phyloP scores from a whole-genome alignment of 495 filamentous ascomycete species.

The Neurospora sp. region DNA sequence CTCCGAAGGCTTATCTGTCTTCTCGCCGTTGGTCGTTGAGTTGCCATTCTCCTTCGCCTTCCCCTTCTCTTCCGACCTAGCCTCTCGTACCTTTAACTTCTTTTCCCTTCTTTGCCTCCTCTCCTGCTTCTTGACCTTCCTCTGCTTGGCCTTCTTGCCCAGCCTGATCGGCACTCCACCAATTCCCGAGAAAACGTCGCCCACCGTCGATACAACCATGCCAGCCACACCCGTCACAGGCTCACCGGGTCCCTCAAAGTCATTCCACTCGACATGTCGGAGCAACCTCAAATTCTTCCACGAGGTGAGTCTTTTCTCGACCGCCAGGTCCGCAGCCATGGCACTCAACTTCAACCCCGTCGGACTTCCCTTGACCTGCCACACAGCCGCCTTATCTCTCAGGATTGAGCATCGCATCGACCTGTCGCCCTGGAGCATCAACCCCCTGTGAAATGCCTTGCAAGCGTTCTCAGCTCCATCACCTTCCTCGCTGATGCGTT shows the following conservation, averaged over 20 bases:
- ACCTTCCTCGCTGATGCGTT: conserved; percentile 55
- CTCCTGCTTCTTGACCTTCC: conserved; percentile 32
- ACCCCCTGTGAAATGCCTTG: conserved; percentile 53
- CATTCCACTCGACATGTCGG: conserved; percentile 66
- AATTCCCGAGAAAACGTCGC: conserved; percentile 45
- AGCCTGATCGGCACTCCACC: conserved; percentile 49
- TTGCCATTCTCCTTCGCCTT: background rate
- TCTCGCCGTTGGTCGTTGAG: background rate
- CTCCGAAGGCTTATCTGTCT: background rate
- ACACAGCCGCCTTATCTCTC: conserved; percentile 53
- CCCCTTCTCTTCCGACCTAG: background rate
- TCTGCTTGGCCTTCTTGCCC: conserved; percentile 40
- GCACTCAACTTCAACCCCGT: conserved; percentile 49
- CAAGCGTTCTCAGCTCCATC: conserved; percentile 67
- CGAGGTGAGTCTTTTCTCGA: conserved; percentile 46
- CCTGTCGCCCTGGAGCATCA: conserved; percentile 44
- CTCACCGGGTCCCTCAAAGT: conserved; percentile 69
- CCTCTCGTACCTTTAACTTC: conserved; percentile 21
- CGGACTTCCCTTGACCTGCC: conserved; percentile 44
- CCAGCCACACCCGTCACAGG: conserved; percentile 55
- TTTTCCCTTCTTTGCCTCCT: conserved; percentile 32
- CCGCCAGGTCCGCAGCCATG: conserved; percentile 54
- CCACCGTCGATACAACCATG: conserved; percentile 43
- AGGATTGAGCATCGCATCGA: conserved; percentile 63
- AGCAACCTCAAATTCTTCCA: conserved; percentile 57